Evolutionary conservation across 768 basidiomycete genomes (phyloP).

Genomic region (Hydnum rufescens): DNA sequence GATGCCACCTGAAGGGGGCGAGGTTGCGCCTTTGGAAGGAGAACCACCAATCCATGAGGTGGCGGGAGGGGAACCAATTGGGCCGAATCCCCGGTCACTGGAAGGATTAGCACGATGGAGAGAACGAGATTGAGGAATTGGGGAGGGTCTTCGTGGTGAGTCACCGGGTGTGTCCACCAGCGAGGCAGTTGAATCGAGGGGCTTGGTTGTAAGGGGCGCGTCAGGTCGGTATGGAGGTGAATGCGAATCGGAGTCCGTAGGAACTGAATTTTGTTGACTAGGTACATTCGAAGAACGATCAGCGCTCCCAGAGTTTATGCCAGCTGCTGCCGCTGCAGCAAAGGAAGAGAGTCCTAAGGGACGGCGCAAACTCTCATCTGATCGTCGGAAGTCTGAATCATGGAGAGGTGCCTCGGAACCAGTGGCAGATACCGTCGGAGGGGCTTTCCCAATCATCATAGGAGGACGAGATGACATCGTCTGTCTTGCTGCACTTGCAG

Average conservation of each 20-base stretch:
- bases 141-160: constrained; percentile 13
- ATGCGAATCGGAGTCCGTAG: neutral
- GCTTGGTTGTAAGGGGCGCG: neutral
- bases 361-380: neutral
- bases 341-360: neutral
- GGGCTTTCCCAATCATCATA: constrained; percentile 8
- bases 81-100: constrained; percentile 43
- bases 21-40: constrained; percentile 1
- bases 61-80: constrained; percentile 63
- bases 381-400: neutral
- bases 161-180: neutral
- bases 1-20: constrained; percentile 3
- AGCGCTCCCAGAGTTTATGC: too few relatives aligned
- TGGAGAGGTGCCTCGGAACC: constrained; percentile 13
- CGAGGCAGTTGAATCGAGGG: constrained; percentile 25
- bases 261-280: neutral
- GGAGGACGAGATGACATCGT: constrained; percentile 5
- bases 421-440: constrained; percentile 10
- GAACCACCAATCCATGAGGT: constrained; percentile 13
- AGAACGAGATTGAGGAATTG: constrained; percentile 11
- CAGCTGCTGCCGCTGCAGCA: neutral
- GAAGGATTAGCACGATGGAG: constrained; percentile 17
- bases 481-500: neutral
- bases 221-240: too few relatives aligned
- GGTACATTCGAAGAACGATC: neutral